Percentiles rank a stretch among this genome's conserved stretches.
phyloP scores from a whole-genome alignment of 768 basidiomycete genomes.

The Podaxis carcinomalis region DNA sequence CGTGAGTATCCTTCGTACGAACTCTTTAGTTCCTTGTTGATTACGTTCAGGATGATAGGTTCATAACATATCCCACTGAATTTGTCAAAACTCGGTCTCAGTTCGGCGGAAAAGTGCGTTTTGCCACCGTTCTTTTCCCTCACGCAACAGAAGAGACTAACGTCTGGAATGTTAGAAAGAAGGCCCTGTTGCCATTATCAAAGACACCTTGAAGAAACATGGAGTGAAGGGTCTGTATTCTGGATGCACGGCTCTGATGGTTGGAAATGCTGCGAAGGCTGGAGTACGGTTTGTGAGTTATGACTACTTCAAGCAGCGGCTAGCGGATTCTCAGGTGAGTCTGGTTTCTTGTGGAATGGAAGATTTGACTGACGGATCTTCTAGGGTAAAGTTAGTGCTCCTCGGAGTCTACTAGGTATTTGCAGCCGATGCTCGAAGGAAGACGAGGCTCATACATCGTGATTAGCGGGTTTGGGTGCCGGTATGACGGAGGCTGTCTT shows the following conservation, averaged over 20 bases:
- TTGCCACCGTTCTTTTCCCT: neutral
- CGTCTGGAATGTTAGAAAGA: conserved; percentile 36
- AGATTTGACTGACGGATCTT: conserved; percentile 3
- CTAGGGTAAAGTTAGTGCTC: conserved; percentile 88
- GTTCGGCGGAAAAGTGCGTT: conserved; percentile 71
- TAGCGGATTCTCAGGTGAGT: conserved; percentile 81
- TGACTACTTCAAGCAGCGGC: conserved; percentile 80
- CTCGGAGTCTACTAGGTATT: conserved; percentile 76
- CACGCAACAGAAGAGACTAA: neutral
- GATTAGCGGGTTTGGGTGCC: conserved; percentile 72
- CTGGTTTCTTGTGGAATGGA: neutral
- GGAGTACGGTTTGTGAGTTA: conserved; percentile 95
- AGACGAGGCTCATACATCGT: neutral
- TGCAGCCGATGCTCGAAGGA: neutral
- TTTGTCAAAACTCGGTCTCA: conserved; percentile 93
- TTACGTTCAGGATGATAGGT: conserved; percentile 45
- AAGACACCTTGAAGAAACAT: conserved; percentile 65
- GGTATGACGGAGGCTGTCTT: conserved; percentile 91
- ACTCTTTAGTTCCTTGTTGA: conserved; percentile 22
- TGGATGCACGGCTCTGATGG: conserved; percentile 82
- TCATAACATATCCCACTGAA: conserved; percentile 86
- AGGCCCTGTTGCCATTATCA: conserved; percentile 69
- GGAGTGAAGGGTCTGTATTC: conserved; percentile 90
- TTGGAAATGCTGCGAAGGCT: conserved; percentile 92
- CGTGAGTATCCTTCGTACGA: conserved; percentile 44